These are phyloP conservation scores for Priceomyces melissophilus DNA, from an alignment of 805 yeast species.

Conservation along the genomic window DNA sequence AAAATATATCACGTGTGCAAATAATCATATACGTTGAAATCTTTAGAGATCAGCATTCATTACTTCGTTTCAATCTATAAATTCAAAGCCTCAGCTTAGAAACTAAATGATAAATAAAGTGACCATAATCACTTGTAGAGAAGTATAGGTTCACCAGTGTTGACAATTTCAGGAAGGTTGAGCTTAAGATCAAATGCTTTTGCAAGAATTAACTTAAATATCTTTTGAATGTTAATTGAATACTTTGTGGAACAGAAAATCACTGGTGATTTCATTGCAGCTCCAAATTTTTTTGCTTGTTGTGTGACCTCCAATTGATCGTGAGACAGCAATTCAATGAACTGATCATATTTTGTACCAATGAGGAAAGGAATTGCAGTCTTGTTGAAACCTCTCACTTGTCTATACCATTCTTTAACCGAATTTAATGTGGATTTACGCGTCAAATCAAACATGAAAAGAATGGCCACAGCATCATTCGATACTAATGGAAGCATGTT, in stretches of 20 bases:
- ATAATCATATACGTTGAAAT: background rate
- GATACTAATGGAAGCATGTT: conserved; percentile 94
- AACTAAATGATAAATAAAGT: background rate
- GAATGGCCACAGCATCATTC: conserved; percentile 85
- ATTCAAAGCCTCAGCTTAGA: background rate
- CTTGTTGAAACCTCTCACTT: conserved; percentile 82
- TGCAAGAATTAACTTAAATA: conserved; percentile 84
- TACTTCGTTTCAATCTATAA: conserved; percentile 5
- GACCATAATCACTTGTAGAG: conserved; percentile 45
- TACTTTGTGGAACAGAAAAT: conserved; percentile 89
- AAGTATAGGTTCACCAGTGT: conserved; percentile 88
- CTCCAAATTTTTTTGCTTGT: conserved; percentile 80
- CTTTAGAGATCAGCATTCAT: conserved; percentile 2
- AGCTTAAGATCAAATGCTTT: conserved; percentile 85
- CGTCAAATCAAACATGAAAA: conserved; percentile 86
- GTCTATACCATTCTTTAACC: conserved; percentile 93
- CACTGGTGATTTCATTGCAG: conserved; percentile 81
- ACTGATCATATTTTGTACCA: conserved; percentile 91
- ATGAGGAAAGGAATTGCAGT: conserved; percentile 88
- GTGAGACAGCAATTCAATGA: conserved; percentile 70
- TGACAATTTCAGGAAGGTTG: conserved; percentile 77
- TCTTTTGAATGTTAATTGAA: conserved; percentile 89
- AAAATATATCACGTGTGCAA: background rate
- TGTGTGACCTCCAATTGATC: conserved; percentile 83
- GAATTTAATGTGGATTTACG: conserved; percentile 80